phyloP scores from a whole-genome alignment of 257 asterid species.

The Lavandula angustifolia region DNA sequence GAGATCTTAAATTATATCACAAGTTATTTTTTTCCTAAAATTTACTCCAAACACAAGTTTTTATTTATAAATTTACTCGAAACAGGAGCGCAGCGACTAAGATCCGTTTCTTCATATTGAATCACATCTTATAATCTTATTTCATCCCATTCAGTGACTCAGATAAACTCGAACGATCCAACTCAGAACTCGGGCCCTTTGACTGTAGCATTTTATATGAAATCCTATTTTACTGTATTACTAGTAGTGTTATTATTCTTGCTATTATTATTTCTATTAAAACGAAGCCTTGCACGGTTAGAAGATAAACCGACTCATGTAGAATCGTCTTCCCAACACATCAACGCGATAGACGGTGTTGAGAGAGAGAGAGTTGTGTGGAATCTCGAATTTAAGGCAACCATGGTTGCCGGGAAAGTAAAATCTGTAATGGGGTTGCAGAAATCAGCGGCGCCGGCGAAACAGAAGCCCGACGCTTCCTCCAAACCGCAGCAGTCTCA shows the following conservation, averaged over 20 bases:
- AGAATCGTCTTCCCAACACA: slow-evolving; percentile 29
- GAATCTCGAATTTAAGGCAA: slow-evolving; percentile 31
- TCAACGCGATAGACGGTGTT: slow-evolving; percentile 31
- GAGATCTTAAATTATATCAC: slow-evolving; percentile 2
- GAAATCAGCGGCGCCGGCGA: slow-evolving; percentile 53
- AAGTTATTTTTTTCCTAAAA: not conserved
- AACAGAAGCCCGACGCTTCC: slow-evolving; percentile 42
- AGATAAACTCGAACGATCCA: too few relatives aligned
- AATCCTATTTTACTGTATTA: not conserved
- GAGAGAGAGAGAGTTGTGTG: slow-evolving; percentile 14
- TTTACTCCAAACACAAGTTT: not conserved
- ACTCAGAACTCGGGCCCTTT: not conserved
- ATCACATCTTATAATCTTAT: not conserved
- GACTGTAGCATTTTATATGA: not conserved
- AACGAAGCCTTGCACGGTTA: slow-evolving; percentile 13
- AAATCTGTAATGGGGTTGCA: slow-evolving; percentile 79
- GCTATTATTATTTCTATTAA: not conserved
- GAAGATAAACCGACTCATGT: slow-evolving; percentile 37
- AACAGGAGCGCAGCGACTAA: not conserved
- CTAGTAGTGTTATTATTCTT: not conserved
- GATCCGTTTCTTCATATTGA: slow-evolving; percentile 12
- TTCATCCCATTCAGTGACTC: too few relatives aligned
- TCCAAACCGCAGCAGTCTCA: slow-evolving; percentile 42
- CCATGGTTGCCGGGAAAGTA: slow-evolving; percentile 87
- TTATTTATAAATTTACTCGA: not conserved